phyloP scores from a whole-genome alignment of 192 early-diverging fungal genomes.

The Umbelopsis ramanniana region DNA sequence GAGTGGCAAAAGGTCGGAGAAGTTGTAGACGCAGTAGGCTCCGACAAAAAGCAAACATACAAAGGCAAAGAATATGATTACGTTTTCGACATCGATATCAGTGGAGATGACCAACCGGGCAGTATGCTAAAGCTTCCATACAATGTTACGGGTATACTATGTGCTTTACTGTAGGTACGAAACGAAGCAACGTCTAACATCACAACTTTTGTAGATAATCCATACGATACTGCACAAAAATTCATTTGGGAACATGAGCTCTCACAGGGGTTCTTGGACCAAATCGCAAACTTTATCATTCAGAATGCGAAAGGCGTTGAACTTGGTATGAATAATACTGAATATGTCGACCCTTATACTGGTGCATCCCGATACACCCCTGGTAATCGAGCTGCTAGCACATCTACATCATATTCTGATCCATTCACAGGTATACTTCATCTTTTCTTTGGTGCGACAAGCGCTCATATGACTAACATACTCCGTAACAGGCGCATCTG shows the following conservation, averaged over 20 bases:
- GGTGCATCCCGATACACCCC: slow-evolving; percentile 67
- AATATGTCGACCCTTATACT: slow-evolving; percentile 58
- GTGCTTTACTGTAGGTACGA: not conserved
- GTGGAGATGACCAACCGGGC: slow-evolving; percentile 64
- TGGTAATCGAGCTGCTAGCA: slow-evolving; percentile 17
- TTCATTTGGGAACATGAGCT: slow-evolving; percentile 87
- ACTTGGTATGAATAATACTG: slow-evolving; percentile 46
- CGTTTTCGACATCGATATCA: slow-evolving; percentile 96
- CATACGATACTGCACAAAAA: slow-evolving; percentile 88
- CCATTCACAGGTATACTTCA: slow-evolving; percentile 62
- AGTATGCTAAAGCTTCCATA: slow-evolving; percentile 89
- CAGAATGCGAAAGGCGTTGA: slow-evolving; percentile 75
- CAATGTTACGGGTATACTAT: slow-evolving; percentile 70
- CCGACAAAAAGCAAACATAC: slow-evolving; percentile 76
- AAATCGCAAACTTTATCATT: slow-evolving; percentile 93
- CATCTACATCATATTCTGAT: slow-evolving; percentile 49
- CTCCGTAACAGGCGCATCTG: not conserved
- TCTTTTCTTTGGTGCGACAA: too few species aligned
- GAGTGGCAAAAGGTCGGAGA: slow-evolving; percentile 91
- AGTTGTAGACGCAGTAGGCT: slow-evolving; percentile 88
- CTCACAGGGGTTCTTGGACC: slow-evolving; percentile 83
- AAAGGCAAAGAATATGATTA: slow-evolving; percentile 94
- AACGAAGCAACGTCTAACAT: not conserved
- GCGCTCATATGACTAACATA: too few species aligned
- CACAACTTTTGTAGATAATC: slow-evolving; percentile 71